Evolutionary conservation across 371 early-diverging fungal genomes (phyloP).

Genomic region (Lichtheimia hyalospora): DNA sequence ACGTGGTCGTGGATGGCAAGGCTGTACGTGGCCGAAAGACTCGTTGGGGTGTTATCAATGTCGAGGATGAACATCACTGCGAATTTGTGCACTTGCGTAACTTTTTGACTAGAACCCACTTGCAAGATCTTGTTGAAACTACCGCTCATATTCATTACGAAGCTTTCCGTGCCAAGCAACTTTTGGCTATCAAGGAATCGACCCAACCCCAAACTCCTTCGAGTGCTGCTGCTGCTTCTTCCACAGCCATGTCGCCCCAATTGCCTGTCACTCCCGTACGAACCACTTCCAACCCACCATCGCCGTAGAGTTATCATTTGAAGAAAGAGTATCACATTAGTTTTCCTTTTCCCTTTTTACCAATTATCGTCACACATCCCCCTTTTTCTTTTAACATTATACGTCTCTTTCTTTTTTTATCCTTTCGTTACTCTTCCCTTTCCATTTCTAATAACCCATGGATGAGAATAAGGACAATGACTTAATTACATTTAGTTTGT

Average conservation of each 20-base stretch:
- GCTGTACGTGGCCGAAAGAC: slow-evolving; percentile 70
- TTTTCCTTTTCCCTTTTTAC: not conserved
- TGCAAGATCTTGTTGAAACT: slow-evolving; percentile 83
- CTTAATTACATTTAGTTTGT: slow-evolving; percentile 4
- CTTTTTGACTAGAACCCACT: slow-evolving; percentile 80
- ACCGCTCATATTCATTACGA: slow-evolving; percentile 85
- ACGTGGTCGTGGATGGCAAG: slow-evolving; percentile 81
- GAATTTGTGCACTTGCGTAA: slow-evolving; percentile 82
- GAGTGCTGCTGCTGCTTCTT: slow-evolving; percentile 10
- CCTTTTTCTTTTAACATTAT: not conserved
- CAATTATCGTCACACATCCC: not conserved
- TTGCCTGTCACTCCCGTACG: slow-evolving; percentile 12
- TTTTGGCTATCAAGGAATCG: slow-evolving; percentile 77
- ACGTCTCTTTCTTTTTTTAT: not conserved
- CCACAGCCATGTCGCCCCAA: slow-evolving; percentile 2
- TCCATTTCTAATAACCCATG: not conserved
- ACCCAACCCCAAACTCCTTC: slow-evolving; percentile 25
- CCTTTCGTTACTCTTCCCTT: not conserved
- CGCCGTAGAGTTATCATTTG: slow-evolving; percentile 5
- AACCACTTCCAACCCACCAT: slow-evolving; percentile 17
- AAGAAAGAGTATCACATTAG: not conserved
- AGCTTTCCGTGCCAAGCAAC: slow-evolving; percentile 83
- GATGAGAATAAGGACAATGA: slow-evolving; percentile 2
- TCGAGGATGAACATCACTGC: slow-evolving; percentile 69
- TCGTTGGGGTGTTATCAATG: slow-evolving; percentile 69